phyloP scores from a whole-genome alignment of 1,139 yeast species.

The Blastobotrys capitulatus region DNA sequence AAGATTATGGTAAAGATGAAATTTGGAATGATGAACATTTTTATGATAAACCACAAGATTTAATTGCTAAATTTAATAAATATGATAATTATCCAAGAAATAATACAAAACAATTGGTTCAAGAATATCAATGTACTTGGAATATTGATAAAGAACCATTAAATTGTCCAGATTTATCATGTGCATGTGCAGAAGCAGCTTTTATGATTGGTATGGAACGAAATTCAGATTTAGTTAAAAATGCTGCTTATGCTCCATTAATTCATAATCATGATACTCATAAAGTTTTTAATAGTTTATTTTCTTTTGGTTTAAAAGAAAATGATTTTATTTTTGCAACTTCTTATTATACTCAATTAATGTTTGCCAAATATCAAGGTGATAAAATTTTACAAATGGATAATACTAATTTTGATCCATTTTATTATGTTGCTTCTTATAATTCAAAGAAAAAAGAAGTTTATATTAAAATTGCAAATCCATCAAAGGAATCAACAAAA shows the following conservation, averaged over 20 bases:
- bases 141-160: not conserved
- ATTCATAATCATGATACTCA: not conserved
- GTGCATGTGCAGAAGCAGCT: conserved; percentile 6
- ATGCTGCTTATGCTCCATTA: conserved; percentile 2
- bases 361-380: conserved; percentile 8
- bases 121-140: conserved; percentile 3
- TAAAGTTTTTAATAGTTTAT: not conserved
- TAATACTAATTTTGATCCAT: conserved; percentile 9
- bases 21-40: conserved; percentile 9
- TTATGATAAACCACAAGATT: conserved; percentile 8
- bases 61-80: conserved; percentile 2
- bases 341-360: conserved; percentile 6
- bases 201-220: conserved; percentile 12
- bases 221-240: conserved; percentile 8
- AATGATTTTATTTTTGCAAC: conserved; percentile 2
- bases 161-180: conserved; percentile 4
- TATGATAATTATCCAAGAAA: conserved; percentile 10
- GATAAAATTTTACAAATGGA: conserved; percentile 11
- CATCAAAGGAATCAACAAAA: not conserved
- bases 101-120: conserved; percentile 6
- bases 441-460: conserved; percentile 9
- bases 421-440: conserved; percentile 10
- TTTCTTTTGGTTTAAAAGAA: conserved; percentile 3
- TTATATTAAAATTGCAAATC: conserved; percentile 10
- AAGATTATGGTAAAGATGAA: conserved; percentile 1